phyloP scores from a whole-genome alignment of 805 yeast genomes.

The Ogataea parapolymorpha region DNA sequence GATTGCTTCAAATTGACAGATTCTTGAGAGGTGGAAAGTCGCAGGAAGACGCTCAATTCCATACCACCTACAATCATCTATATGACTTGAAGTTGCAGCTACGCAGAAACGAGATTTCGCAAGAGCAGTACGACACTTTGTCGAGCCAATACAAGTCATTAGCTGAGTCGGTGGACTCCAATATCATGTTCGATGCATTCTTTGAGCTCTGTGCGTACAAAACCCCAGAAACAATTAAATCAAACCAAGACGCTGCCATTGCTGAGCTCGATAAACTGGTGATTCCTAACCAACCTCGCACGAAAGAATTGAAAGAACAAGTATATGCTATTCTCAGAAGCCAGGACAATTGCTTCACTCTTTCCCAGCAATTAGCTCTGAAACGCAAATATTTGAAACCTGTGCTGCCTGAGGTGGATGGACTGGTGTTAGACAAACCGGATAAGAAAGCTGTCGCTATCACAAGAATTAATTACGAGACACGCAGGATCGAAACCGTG shows the following conservation, averaged over 20 bases:
- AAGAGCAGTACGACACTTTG: constrained; percentile 23
- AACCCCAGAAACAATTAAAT: constrained; percentile 33
- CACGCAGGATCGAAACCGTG: constrained; percentile 49
- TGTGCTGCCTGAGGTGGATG: constrained; percentile 50
- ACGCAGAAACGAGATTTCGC: constrained; percentile 36
- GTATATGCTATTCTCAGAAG: constrained; percentile 42
- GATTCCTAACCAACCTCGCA: constrained; percentile 26
- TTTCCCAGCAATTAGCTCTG: constrained; percentile 37
- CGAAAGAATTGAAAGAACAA: constrained; percentile 37
- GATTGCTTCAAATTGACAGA: constrained; percentile 53
- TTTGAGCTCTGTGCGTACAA: constrained; percentile 39
- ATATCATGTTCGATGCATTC: constrained; percentile 47
- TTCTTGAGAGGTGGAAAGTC: constrained; percentile 58
- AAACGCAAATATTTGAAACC: constrained; percentile 51
- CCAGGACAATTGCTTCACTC: constrained; percentile 36
- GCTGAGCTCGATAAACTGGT: constrained; percentile 19
- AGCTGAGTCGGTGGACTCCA: constrained; percentile 39
- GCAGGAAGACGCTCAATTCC: constrained; percentile 52
- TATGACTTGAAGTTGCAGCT: constrained; percentile 42
- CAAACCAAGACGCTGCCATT: constrained; percentile 20
- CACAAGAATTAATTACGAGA: constrained; percentile 59
- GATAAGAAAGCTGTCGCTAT: constrained; percentile 50
- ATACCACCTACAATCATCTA: constrained; percentile 50
- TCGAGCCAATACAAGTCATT: constrained; percentile 35
- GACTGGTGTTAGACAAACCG: constrained; percentile 26